Evolutionary conservation across 176 grass and related monocot genomes (phyloP), one percentile per base, ranked within the genome.

Genomic region (Ensete ventricosum): DNA sequence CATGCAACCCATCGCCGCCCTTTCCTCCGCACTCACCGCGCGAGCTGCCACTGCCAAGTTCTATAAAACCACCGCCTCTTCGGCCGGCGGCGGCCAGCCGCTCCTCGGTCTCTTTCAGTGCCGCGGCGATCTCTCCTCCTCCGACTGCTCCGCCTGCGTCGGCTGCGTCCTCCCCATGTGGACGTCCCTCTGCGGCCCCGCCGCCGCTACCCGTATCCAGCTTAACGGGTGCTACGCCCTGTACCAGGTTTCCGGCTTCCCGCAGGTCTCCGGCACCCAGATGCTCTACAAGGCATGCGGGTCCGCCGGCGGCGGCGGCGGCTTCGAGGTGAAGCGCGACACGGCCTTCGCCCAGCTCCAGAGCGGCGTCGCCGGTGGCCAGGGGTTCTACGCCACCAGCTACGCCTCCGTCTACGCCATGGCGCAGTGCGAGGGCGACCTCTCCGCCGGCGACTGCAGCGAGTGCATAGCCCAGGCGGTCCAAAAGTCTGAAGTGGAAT

Each of bases 401-500:
- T 99, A 88, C 74, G 83, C 93, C 78, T 79, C 83, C 49, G 88
- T 99, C 9, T 99, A 99, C 74, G 86, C 95, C 71, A 89, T 99
- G 82, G 95, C 91, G 52, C 91, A 99, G 83, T 99, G 95, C 87
- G 88, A 99, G 73, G 95, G 95, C 52, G 95, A 99, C 72, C 88
- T 94, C 71, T 99, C 95, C 53, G 65, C 51, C 13, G 83, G 74
- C 17, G 95, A 94, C 79, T 99, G 95, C 82, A 54, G 77, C 19
- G 80, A 89, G 67, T 99, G 95, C 83, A 82, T 89, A 71, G 87
- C 83, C 11, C 88, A 99, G 81, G 90, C 95, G 11, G 88, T 94
- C 70, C 95, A 99, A 79, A 89, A 89, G 67, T 92, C 92, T 17
- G 84, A 89, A 78, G 90, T 89, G 55, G 95, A 94, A 84, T 99